Percentiles rank a stretch among this genome's conserved stretches.
These are phyloP conservation scores for Peniophora sp. DNA, from an alignment of 1,284 basidiomycete genomes.

Conservation along the genomic window DNA sequence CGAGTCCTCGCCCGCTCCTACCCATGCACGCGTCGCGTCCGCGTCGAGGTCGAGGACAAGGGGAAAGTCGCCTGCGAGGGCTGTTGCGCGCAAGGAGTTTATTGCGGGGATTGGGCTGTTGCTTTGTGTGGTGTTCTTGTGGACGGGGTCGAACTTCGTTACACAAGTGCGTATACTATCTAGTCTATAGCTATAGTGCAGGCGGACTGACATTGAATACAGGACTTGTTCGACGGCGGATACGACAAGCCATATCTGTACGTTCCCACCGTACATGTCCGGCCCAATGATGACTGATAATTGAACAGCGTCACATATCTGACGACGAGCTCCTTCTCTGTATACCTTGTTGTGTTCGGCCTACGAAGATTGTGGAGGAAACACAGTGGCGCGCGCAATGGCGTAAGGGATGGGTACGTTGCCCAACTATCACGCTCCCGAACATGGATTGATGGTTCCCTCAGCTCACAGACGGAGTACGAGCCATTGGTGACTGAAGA, in stretches of 20 bases:
- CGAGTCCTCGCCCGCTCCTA: slow-evolving; percentile 1
- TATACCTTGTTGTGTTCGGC: slow-evolving; percentile 78
- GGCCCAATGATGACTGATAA: background rate
- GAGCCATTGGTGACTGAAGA: slow-evolving; percentile 27
- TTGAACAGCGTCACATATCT: slow-evolving; percentile 70
- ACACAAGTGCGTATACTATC: slow-evolving; percentile 50
- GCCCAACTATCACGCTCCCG: background rate
- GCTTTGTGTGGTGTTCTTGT: slow-evolving; percentile 75
- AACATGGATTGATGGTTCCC: background rate
- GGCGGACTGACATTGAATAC: slow-evolving; percentile 1
- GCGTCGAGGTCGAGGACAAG: background rate
- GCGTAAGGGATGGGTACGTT: slow-evolving; percentile 8
- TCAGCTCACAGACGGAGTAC: slow-evolving; percentile 23
- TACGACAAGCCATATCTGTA: slow-evolving; percentile 80
- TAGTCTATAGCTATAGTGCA: background rate
- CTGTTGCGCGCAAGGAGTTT: slow-evolving; percentile 42
- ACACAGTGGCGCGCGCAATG: slow-evolving; percentile 11
- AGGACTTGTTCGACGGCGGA: slow-evolving; percentile 66
- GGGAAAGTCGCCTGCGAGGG: slow-evolving; percentile 3
- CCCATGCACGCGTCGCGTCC: slow-evolving; percentile 11
- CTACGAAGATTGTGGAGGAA: slow-evolving; percentile 30
- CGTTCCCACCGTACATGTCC: slow-evolving; percentile 18
- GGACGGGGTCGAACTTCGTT: slow-evolving; percentile 75
- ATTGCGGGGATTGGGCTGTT: slow-evolving; percentile 66
- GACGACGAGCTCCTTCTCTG: slow-evolving; percentile 81